Percentiles rank a stretch among this genome's conserved stretches.
Conservation (phyloP, 2,329 filamentous ascomycete species). For the Diaporthe ilicicola region DNA sequence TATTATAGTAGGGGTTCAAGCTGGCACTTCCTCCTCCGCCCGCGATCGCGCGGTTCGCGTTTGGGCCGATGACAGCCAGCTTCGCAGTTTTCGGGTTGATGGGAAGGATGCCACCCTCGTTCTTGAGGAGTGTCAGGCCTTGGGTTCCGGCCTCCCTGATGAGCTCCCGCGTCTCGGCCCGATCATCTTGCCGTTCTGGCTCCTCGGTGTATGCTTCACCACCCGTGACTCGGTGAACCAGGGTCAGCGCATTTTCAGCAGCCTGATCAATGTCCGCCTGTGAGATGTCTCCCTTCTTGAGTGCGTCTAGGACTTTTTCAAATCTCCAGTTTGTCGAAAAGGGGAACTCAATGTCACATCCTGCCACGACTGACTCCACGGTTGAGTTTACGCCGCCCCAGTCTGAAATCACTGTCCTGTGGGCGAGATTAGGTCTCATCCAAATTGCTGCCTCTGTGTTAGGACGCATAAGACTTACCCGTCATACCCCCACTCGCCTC, state of each 20-base stretch:
- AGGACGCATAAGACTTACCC: conserved; percentile 49
- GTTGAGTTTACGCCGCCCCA: conserved; percentile 68
- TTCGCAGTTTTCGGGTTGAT: conserved; percentile 63
- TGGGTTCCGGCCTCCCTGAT: conserved; percentile 70
- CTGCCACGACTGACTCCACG: conserved; percentile 62
- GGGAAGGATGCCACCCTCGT: conserved; percentile 66
- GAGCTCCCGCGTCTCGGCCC: conserved; percentile 64
- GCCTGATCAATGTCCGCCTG: conserved; percentile 62
- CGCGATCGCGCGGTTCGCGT: conserved; percentile 73
- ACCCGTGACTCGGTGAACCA: conserved; percentile 70
- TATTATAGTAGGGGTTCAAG: conserved; percentile 74
- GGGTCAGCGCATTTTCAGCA: conserved; percentile 66
- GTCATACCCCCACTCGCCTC: conserved; percentile 70
- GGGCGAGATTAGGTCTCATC: conserved; percentile 34
- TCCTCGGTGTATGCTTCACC: conserved; percentile 64
- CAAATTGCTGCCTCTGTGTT: conserved; percentile 12
- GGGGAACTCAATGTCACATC: conserved; percentile 67
- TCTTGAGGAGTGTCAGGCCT: conserved; percentile 71
- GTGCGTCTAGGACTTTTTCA: conserved; percentile 63
- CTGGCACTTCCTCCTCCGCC: conserved; percentile 74
- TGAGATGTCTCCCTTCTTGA: conserved; percentile 57
- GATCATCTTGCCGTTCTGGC: conserved; percentile 65
- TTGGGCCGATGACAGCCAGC: conserved; percentile 73
- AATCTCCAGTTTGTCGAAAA: conserved; percentile 64
- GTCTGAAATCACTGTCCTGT: conserved; percentile 64